Conservation (phyloP, 2,329 filamentous ascomycete species). For the Colletotrichum sp. region DNA sequence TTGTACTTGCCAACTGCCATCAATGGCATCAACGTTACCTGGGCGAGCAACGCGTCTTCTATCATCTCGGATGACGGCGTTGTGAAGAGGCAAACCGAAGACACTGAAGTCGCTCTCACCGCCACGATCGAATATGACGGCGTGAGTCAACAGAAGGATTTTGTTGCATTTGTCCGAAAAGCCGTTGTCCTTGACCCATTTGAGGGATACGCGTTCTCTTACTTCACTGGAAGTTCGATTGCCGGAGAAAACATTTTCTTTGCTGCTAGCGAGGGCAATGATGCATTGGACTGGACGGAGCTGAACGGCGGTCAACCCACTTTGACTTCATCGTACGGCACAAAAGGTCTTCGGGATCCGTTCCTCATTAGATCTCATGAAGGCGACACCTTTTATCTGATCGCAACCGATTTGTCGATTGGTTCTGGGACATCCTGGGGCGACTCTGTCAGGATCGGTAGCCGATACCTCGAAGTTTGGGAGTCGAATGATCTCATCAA, state of each 20-base stretch:
- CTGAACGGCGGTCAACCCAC: constrained; percentile 52
- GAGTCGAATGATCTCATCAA: constrained; percentile 52
- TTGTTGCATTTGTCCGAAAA: constrained; percentile 37
- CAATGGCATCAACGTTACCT: constrained; percentile 34
- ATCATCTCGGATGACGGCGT: constrained; percentile 38
- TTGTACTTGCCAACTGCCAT: constrained; percentile 34
- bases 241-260: constrained; percentile 57
- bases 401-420: constrained; percentile 58
- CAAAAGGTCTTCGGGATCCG: constrained; percentile 54
- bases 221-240: constrained; percentile 50
- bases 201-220: constrained; percentile 55
- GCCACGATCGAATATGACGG: constrained; percentile 32
- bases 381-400: constrained; percentile 54
- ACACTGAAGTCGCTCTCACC: constrained; percentile 35
- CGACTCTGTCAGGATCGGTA: constrained; percentile 49
- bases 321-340: constrained; percentile 49
- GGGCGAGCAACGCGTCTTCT: constrained; percentile 35
- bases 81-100: constrained; percentile 33
- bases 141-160: constrained; percentile 28
- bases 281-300: constrained; percentile 55
- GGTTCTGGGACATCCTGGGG: constrained; percentile 58
- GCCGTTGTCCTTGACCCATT: constrained; percentile 33
- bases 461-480: constrained; percentile 57
- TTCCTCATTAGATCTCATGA: constrained; percentile 56
- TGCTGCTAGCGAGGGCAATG: constrained; percentile 55